Percentiles rank a stretch among this genome's conserved stretches.
These are phyloP conservation scores for Rubia yunnanensis DNA, from an alignment of 257 asterid species.

Conservation along the genomic window DNA sequence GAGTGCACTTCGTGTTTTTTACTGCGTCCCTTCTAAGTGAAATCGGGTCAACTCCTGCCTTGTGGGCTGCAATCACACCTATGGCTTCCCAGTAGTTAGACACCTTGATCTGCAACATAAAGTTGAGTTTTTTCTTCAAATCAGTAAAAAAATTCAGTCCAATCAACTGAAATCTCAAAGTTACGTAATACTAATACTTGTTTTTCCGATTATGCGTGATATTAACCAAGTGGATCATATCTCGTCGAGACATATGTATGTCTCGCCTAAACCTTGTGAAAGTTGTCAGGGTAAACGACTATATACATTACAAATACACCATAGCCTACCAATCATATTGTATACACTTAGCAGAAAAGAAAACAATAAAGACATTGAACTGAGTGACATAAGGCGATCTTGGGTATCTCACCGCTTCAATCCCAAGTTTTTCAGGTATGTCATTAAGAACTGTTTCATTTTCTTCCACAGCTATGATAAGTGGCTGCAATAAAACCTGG, in stretches of 20 bases:
- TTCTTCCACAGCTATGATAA: constrained; percentile 75
- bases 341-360: not conserved
- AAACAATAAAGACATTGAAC: not conserved
- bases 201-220: not conserved
- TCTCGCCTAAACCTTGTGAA: not conserved
- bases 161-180: not conserved
- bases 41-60: constrained; percentile 76
- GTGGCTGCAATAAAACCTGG: constrained; percentile 45
- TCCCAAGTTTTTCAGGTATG: constrained; percentile 72
- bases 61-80: constrained; percentile 84
- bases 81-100: constrained; percentile 95
- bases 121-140: not conserved
- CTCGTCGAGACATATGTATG: not conserved
- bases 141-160: not conserved
- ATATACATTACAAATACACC: not conserved
- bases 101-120: constrained; percentile 53
- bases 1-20: constrained; percentile 28
- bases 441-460: constrained; percentile 68
- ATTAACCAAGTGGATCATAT: not conserved
- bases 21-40: constrained; percentile 59
- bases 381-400: not conserved
- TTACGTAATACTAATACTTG: not conserved
- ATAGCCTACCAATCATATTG: not conserved
- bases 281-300: not conserved
- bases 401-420: constrained; percentile 42